Percentiles rank a stretch among this genome's conserved stretches.
phyloP scores from a whole-genome alignment of 2,329 filamentous ascomycete species.

The Colletotrichum lindemuthianum region DNA sequence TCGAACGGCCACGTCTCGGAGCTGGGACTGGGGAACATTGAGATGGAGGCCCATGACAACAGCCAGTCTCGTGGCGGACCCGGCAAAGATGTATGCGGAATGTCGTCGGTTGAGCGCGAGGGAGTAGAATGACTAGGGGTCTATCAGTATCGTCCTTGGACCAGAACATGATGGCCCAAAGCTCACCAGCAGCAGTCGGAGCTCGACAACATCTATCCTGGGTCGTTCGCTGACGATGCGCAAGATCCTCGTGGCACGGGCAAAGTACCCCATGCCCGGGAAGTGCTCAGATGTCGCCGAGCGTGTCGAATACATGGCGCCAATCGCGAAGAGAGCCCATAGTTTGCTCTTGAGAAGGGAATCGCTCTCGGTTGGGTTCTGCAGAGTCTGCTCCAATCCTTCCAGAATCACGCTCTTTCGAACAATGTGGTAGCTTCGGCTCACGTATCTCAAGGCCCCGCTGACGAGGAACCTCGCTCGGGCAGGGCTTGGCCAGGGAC shows the following conservation, averaged over 20 bases:
- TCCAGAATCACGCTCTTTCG: conserved; percentile 49
- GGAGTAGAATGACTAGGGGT: conserved; percentile 54
- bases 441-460: conserved; percentile 52
- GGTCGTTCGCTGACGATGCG: conserved; percentile 54
- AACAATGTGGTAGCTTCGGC: conserved; percentile 53
- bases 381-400: conserved; percentile 49
- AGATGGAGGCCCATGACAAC: conserved; percentile 57
- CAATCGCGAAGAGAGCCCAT: conserved; percentile 56
- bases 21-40: conserved; percentile 50
- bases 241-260: conserved; percentile 50
- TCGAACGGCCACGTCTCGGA: conserved; percentile 47
- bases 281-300: conserved; percentile 47
- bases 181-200: conserved; percentile 54
- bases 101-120: conserved; percentile 56
- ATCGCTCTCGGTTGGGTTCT: conserved; percentile 46
- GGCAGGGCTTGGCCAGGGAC: conserved; percentile 51
- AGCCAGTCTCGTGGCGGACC: conserved; percentile 54
- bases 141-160: neutral
- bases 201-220: conserved; percentile 54
- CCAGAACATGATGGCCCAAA: neutral
- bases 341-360: conserved; percentile 51
- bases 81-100: conserved; percentile 53
- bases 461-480: conserved; percentile 50
- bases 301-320: conserved; percentile 56
- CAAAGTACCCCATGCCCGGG: conserved; percentile 56